Evolutionary conservation across 139 green algal genomes (phyloP), one percentile per base, ranked within the genome.

Genomic region (Chlamydomonas sp.): DNA sequence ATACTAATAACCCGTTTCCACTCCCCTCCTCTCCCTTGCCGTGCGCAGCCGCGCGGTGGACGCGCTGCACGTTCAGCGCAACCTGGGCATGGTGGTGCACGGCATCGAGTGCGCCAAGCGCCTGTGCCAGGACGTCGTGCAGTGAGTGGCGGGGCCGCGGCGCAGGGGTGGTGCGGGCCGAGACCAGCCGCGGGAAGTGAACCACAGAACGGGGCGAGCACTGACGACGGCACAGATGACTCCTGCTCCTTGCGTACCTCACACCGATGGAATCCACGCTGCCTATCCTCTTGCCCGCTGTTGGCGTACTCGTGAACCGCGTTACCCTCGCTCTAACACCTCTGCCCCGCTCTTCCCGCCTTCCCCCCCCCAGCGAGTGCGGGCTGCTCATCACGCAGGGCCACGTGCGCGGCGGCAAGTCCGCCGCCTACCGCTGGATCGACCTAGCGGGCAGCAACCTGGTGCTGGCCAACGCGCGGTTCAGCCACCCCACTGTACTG

Each of bases 21-120:
- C 63, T 68, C 18, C 68, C 1, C 5, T 14, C 7, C 20, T 49
- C 49, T 9, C 4, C 31, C 31, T 67, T 64, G 59, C 64, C 62
- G 57, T 57, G 59, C 74, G 73, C 83, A 88, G 84, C 75, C 63
- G 78, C 12, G 84, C 84, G 0, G n/a, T 62, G 58, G 73, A 16
- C 84, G 84, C 84, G 0, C 75, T 88, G 17, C 84, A 88, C 63
- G 64, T 88, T 17, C 75, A 88, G 84, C 75, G 75, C 57, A 82
- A 88, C 75, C 75, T 82, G 3, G 12, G 68, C 59, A 59, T 77
- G 2, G 84, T 83, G 75, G 75, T 77, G 66, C 57, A 18, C 6
- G 84, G 84, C 63, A 80, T 88, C 20, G 84, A 88, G 63, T 58
- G 58, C 20, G 84, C 84, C 17, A 88, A 88, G 73, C 66, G 72